These are phyloP conservation scores for Metschnikowia matae DNA, from an alignment of 805 yeast species.

Conservation along the genomic window DNA sequence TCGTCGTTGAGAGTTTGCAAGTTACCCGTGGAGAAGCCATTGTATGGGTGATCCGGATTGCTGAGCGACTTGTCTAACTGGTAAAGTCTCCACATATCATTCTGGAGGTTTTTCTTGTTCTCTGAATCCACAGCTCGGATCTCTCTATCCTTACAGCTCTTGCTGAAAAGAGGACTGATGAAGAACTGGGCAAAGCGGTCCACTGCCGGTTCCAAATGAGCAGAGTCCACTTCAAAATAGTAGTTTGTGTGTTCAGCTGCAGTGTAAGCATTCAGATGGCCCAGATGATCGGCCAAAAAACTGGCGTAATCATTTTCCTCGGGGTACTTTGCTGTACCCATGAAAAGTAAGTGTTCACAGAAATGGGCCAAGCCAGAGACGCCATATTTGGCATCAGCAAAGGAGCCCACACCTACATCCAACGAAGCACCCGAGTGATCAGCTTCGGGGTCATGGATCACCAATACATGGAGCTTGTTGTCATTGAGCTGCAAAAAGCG, in stretches of 20 bases:
- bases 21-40: slow-evolving; percentile 90
- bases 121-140: slow-evolving; percentile 94
- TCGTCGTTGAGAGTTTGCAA: slow-evolving; percentile 62
- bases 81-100: slow-evolving; percentile 81
- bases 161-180: slow-evolving; percentile 73
- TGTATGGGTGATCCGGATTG: slow-evolving; percentile 75
- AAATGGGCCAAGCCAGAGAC: slow-evolving; percentile 79
- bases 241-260: slow-evolving; percentile 86
- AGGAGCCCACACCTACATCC: slow-evolving; percentile 76
- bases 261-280: slow-evolving; percentile 89
- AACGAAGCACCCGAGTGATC: slow-evolving; percentile 77
- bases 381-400: slow-evolving; percentile 55
- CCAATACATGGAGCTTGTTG: slow-evolving; percentile 55
- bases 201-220: slow-evolving; percentile 76
- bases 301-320: slow-evolving; percentile 69
- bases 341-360: slow-evolving; percentile 59
- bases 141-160: slow-evolving; percentile 81
- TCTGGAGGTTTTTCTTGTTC: slow-evolving; percentile 89
- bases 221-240: slow-evolving; percentile 77
- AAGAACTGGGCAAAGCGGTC: slow-evolving; percentile 94
- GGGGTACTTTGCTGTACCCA: slow-evolving; percentile 78
- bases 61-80: slow-evolving; percentile 77
- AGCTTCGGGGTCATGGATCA: slow-evolving; percentile 64
- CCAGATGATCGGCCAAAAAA: slow-evolving; percentile 78
- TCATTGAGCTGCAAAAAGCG: slow-evolving; percentile 52